Percentiles rank a stretch among this genome's conserved stretches.
Conservation (phyloP, 2,329 filamentous ascomycete genomes). For the Blastomyces emzantsi region DNA sequence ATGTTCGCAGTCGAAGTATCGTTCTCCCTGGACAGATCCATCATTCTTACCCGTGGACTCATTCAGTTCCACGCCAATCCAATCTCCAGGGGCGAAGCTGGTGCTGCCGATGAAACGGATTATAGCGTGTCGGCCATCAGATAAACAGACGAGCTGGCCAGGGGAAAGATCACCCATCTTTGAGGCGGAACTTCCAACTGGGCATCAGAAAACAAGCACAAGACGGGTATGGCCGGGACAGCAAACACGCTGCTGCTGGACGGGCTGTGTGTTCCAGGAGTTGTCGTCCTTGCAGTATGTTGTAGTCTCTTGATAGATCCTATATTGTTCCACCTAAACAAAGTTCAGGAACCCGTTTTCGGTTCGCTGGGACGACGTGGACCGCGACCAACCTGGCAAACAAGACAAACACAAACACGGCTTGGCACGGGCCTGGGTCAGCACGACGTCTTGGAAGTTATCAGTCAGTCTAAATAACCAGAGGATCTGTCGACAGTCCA, state of each 20-base stretch:
- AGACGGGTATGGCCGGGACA: not conserved
- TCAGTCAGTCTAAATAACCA: too few species aligned
- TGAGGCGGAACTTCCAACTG: constrained; percentile 9
- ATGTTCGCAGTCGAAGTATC: constrained; percentile 73
- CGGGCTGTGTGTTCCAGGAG: not conserved
- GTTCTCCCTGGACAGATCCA: constrained; percentile 75
- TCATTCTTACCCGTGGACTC: constrained; percentile 84
- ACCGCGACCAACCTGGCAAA: constrained; percentile 4
- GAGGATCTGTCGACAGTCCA: too few species aligned
- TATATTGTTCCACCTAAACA: not conserved
- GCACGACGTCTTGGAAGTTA: too few species aligned
- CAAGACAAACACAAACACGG: not conserved
- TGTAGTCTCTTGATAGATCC: not conserved
- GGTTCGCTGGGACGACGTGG: not conserved
- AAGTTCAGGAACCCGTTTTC: not conserved
- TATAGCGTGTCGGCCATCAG: constrained; percentile 64
- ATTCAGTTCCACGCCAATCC: constrained; percentile 83
- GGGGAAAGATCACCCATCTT: constrained; percentile 31
- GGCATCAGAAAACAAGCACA: not conserved
- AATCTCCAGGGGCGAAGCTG: constrained; percentile 70
- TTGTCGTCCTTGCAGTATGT: not conserved
- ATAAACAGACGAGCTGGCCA: constrained; percentile 70
- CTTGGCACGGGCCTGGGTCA: not conserved
- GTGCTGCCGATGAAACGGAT: constrained; percentile 77
- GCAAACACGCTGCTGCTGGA: not conserved